Conservation (phyloP, 129 eudicot species). For the Flaveria linearis region DNA sequence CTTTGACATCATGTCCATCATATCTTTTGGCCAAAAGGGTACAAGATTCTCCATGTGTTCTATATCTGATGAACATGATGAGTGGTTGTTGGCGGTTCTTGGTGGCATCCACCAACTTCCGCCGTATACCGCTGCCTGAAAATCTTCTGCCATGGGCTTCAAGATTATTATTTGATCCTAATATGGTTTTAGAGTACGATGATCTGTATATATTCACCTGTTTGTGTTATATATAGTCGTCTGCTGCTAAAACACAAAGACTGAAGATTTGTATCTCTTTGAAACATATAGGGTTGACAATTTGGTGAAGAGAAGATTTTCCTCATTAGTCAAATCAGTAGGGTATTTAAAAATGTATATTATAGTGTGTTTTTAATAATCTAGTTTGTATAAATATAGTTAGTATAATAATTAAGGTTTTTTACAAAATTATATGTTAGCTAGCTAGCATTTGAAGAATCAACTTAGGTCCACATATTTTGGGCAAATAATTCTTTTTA, state of each 20-base stretch:
- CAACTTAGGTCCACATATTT: not conserved
- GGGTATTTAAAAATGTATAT: slow-evolving; percentile 14
- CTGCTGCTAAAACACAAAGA: slow-evolving; percentile 20
- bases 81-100: slow-evolving; percentile 20
- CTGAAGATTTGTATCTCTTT: slow-evolving; percentile 19
- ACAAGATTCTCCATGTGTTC: slow-evolving; percentile 25
- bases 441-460: not conserved
- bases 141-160: slow-evolving; percentile 29
- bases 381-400: too few species aligned
- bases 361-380: too few species aligned
- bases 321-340: slow-evolving; percentile 34
- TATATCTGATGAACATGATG: slow-evolving; percentile 27
- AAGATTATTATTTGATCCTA: slow-evolving; percentile 6
- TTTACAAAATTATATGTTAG: not conserved
- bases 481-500: not conserved
- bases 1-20: slow-evolving; percentile 25
- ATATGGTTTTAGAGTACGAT: not conserved
- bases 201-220: slow-evolving; percentile 9
- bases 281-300: slow-evolving; percentile 30
- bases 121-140: slow-evolving; percentile 25
- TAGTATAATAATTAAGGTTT: not conserved
- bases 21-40: slow-evolving; percentile 26
- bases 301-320: slow-evolving; percentile 15
- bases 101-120: slow-evolving; percentile 38
- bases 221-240: slow-evolving; percentile 28